phyloP scores from a whole-genome alignment of 2,329 filamentous ascomycete species.

The Aspergillus novoparasiticus region DNA sequence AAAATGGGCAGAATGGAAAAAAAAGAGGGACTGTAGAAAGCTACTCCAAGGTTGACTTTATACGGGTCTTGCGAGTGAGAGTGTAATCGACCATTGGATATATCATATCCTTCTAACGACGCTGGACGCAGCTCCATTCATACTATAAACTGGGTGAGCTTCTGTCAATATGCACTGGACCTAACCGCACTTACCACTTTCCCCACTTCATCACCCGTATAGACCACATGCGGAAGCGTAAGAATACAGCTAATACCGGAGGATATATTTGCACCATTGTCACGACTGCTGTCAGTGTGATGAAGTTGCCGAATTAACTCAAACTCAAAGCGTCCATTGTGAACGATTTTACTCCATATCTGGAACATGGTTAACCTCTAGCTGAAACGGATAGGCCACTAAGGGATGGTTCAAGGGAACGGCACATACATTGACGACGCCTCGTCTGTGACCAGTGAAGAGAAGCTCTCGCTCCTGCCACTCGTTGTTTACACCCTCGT shows the following conservation, averaged over 20 bases:
- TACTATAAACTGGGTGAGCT: conserved; percentile 45
- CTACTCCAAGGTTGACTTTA: background rate
- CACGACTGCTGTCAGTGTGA: conserved; percentile 70
- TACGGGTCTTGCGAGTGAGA: background rate
- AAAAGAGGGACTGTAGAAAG: background rate
- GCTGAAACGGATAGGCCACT: conserved; percentile 21
- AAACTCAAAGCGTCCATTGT: conserved; percentile 70
- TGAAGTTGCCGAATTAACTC: conserved; percentile 80
- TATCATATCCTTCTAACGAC: conserved; percentile 37
- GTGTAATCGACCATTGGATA: background rate
- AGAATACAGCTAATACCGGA: conserved; percentile 83
- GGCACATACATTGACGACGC: conserved; percentile 71
- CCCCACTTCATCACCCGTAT: conserved; percentile 92
- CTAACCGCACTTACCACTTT: conserved; percentile 68
- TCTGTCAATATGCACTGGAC: background rate
- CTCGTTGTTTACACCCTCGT: conserved; percentile 86
- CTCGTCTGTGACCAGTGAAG: conserved; percentile 84
- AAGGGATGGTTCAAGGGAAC: background rate
- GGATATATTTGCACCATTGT: conserved; percentile 56
- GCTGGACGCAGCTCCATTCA: conserved; percentile 60
- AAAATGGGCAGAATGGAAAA: background rate
- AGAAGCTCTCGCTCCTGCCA: conserved; percentile 86
- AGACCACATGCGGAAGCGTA: conserved; percentile 79
- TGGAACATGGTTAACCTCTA: conserved; percentile 27
- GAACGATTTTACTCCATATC: conserved; percentile 61